Conservation (phyloP, 257 asterid genomes). For the Plectranthus barbatus region DNA sequence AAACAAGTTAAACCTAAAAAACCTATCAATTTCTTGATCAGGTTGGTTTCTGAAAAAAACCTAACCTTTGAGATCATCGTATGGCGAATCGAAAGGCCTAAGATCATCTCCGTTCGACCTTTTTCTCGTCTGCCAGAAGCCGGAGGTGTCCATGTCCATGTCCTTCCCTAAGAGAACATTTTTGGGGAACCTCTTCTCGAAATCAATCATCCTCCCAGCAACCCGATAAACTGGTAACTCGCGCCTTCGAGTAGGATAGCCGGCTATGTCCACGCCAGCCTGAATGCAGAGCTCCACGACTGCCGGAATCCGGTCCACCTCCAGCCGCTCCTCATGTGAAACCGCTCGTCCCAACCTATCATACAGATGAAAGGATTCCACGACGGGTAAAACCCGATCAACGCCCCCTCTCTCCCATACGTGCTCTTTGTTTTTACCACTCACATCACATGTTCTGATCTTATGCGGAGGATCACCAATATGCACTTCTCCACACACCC, state of each 20-base stretch:
- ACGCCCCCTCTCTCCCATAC: slow-evolving; percentile 52
- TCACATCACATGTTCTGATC: slow-evolving; percentile 51
- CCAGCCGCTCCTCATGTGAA: slow-evolving; percentile 56
- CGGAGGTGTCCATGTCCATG: slow-evolving; percentile 25
- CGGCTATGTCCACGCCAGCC: slow-evolving; percentile 60
- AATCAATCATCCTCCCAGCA: slow-evolving; percentile 60
- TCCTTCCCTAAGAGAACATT: slow-evolving; percentile 19
- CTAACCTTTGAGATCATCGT: slow-evolving; percentile 38
- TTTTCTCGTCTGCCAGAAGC: slow-evolving; percentile 35
- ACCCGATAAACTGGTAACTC: slow-evolving; percentile 50
- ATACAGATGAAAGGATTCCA: slow-evolving; percentile 62
- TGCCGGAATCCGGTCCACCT: slow-evolving; percentile 68
- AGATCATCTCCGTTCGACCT: slow-evolving; percentile 11
- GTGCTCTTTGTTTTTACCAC: slow-evolving; percentile 49
- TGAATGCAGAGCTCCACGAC: slow-evolving; percentile 67
- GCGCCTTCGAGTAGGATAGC: slow-evolving; percentile 57
- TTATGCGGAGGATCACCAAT: slow-evolving; percentile 58
- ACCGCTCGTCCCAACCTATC: slow-evolving; percentile 70
- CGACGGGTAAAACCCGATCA: slow-evolving; percentile 43
- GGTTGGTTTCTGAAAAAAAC: neutral
- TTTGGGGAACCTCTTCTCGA: slow-evolving; percentile 64
- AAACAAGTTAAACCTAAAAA: neutral
- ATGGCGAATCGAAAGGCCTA: slow-evolving; percentile 17
- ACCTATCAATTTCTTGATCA: too few species aligned
- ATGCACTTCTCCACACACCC: slow-evolving; percentile 64